Base-by-base conservation (phyloP, 2,329 filamentous ascomycete species). In the Xylariaceae sp. region DNA sequence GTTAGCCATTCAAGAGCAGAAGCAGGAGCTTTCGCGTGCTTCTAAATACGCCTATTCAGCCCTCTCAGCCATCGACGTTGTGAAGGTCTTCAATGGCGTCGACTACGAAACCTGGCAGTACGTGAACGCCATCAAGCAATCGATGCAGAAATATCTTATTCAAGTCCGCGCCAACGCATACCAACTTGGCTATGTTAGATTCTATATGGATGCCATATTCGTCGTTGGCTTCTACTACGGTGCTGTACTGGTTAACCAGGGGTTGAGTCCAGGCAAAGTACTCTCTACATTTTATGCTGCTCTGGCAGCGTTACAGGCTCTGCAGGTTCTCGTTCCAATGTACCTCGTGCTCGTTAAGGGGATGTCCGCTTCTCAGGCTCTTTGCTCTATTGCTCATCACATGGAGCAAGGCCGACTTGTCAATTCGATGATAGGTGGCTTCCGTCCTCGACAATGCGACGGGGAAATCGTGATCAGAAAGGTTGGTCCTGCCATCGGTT, bases 181-280 rank as follows among this genome's bases (percentile, higher is more conserved):
- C 2, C 92, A 96, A 69, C 85, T 89, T 69, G 87, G 86, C 0
- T 82, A 88, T 52, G 80, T 90, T 55, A 86, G 88, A 51, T 83
- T 95, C 65, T 86, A 92, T 76, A 86, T 88, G 35, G 82, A 91
- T 2, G 80, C 79, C 1, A 86, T 97, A 71, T 97, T 97, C 65
- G 87, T 95, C 0, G 82, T 92, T 59, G 92, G 92, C 0, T 97
- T 97, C 69, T 96, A 90, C 84, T 96, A 92, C 67, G 92, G 92
- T 0, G 82, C 88, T 34, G 77, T 83, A 1, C 80, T 96, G 1
- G 85, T 94, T 8, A 77, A 79, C 8, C 74, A 81, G 1, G 85
- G 84, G 0, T 75, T 84, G 10, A 79, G 77, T 9, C 76, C 90
- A 0, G 89, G 87, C 0, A 78, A 87, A 57, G 83, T 96, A 2